Percentiles rank a stretch among this genome's conserved stretches.
Conservation (phyloP, 306 rosid species). For the Quercus parvula region DNA sequence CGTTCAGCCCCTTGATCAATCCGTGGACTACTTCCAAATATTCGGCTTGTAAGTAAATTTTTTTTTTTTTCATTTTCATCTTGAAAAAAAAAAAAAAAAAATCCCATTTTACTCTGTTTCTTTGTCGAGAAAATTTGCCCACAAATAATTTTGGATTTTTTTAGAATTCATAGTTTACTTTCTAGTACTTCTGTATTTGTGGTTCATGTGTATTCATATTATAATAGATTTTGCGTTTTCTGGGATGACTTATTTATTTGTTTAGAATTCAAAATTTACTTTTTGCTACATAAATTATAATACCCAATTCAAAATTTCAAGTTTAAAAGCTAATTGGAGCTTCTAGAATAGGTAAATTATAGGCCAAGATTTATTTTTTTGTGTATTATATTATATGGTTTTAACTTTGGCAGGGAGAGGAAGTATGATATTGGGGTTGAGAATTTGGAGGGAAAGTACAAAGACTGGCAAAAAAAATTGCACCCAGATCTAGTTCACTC, state of each 20-base stretch:
- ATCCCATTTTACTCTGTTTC: background rate
- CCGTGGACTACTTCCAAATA: conserved; percentile 70
- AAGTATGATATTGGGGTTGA: conserved; percentile 58
- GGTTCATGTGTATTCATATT: too few relatives aligned
- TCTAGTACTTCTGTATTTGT: background rate
- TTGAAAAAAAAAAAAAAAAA: background rate
- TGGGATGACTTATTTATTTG: too few relatives aligned
- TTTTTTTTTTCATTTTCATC: background rate
- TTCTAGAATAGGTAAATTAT: background rate
- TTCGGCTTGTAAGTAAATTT: conserved; percentile 63
- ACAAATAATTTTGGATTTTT: background rate
- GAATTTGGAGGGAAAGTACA: conserved; percentile 72
- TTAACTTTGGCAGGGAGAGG: conserved; percentile 56
- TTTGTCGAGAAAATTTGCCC: background rate
- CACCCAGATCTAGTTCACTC: conserved; percentile 99
- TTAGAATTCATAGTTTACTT: background rate
- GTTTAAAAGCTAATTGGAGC: too few relatives aligned
- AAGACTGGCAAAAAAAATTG: conserved; percentile 91
- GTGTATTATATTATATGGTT: background rate
- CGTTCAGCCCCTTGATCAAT: conserved; percentile 72
- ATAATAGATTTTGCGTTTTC: too few relatives aligned
- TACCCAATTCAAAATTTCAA: too few relatives aligned
- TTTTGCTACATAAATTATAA: too few relatives aligned
- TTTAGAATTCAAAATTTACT: too few relatives aligned
- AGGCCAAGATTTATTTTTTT: background rate